Conservation (phyloP, 164 flowering plant species). For the Nymphaea thermarum region DNA sequence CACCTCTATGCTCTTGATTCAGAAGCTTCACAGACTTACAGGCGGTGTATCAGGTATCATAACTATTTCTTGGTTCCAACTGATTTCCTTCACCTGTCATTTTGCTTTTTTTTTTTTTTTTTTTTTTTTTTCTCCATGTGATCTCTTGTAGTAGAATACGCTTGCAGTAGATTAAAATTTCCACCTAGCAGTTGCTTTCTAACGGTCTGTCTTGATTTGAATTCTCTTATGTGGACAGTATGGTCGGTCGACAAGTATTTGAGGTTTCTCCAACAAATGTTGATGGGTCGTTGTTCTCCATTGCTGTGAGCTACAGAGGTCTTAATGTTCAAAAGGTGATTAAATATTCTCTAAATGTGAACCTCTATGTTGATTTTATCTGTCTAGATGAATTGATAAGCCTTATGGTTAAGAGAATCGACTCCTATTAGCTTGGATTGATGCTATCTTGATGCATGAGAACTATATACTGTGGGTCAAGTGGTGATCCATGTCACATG, state of each 20-base stretch:
- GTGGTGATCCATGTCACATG: no score
- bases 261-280: slow-evolving; percentile 84
- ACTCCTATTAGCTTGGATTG: no score
- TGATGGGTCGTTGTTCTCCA: slow-evolving; percentile 69
- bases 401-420: not conserved
- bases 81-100: not conserved
- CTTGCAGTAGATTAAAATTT: not conserved
- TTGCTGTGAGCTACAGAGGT: slow-evolving; percentile 76
- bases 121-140: not conserved
- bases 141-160: not conserved
- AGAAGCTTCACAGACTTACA: slow-evolving; percentile 57
- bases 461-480: no score
- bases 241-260: slow-evolving; percentile 83
- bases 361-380: not conserved
- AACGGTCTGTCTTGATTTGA: not conserved
- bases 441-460: no score
- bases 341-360: not conserved
- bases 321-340: slow-evolving; percentile 67
- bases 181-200: no score
- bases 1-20: slow-evolving; percentile 83
- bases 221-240: slow-evolving; percentile 34
- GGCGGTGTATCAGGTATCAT: slow-evolving; percentile 62
- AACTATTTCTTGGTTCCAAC: not conserved
- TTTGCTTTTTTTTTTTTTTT: not conserved
- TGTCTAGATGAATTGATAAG: not conserved